phyloP scores from a whole-genome alignment of 176 grass and related monocot genomes.

The Rhynchospora breviuscula region DNA sequence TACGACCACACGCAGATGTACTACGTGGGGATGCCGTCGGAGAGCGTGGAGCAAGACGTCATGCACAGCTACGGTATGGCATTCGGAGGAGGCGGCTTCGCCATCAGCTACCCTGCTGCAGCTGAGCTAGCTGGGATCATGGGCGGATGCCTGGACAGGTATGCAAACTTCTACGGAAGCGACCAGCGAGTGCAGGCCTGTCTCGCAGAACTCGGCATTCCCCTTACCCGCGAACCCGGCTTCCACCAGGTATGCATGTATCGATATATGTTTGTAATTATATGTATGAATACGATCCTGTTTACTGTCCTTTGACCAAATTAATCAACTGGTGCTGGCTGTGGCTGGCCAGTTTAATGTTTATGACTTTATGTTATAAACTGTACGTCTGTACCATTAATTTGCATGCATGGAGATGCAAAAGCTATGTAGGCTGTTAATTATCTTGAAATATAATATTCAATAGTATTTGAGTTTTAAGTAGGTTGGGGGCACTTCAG shows the following conservation, averaged over 20 bases:
- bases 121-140: constrained; percentile 49
- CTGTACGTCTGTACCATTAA: too few relatives aligned
- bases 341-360: too few relatives aligned
- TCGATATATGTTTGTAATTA: too few relatives aligned
- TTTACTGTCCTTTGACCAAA: too few relatives aligned
- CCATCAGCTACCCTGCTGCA: constrained; percentile 72
- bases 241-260: constrained; percentile 73
- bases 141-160: constrained; percentile 71
- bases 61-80: constrained; percentile 91
- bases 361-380: too few relatives aligned
- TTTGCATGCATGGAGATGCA: too few relatives aligned
- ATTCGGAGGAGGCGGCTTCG: constrained; percentile 89
- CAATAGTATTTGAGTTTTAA: too few relatives aligned
- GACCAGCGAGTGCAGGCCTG: constrained; percentile 81
- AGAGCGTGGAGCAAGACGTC: constrained; percentile 93
- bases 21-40: constrained; percentile 83
- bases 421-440: too few relatives aligned
- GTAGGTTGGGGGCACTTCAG: too few relatives aligned
- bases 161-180: constrained; percentile 67
- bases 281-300: too few relatives aligned
- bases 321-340: too few relatives aligned
- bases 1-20: constrained; percentile 92
- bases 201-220: constrained; percentile 76
- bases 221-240: constrained; percentile 80
- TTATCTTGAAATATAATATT: too few relatives aligned